Evolutionary conservation across 768 basidiomycete genomes (phyloP).

Genomic region (Kwoniella botswanensis): DNA sequence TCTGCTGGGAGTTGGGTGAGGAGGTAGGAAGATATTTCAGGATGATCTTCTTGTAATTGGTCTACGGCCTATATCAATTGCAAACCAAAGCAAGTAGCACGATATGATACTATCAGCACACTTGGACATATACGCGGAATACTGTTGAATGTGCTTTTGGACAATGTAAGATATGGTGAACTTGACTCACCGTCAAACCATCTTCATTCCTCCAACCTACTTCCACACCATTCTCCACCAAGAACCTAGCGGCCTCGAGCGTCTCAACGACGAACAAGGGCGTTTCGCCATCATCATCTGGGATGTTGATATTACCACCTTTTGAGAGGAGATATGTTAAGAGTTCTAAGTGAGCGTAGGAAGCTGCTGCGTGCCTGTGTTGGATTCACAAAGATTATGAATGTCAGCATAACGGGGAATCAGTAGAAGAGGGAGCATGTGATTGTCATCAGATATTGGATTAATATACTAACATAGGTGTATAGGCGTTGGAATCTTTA

Average conservation of each 20-base stretch:
- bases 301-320: conserved; percentile 87
- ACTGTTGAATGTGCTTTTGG: too few species aligned
- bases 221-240: conserved; percentile 77
- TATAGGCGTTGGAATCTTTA: conserved; percentile 55
- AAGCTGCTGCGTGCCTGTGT: conserved; percentile 90
- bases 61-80: conserved; percentile 51
- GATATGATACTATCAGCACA: too few species aligned
- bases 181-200: conserved; percentile 68
- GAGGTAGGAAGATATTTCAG: conserved; percentile 50
- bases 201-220: conserved; percentile 70
- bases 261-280: conserved; percentile 89
- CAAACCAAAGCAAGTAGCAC: too few species aligned
- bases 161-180: too few species aligned
- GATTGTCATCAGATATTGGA: conserved; percentile 64
- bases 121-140: too few species aligned
- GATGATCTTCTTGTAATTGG: conserved; percentile 50
- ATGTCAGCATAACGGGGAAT: background rate
- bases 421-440: conserved; percentile 57
- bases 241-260: conserved; percentile 74
- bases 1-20: conserved; percentile 21
- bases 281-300: conserved; percentile 86
- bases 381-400: conserved; percentile 32
- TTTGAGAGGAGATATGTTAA: conserved; percentile 76
- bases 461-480: conserved; percentile 48
- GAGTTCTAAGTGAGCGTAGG: conserved; percentile 79